Conservation (phyloP, 2,329 filamentous ascomycete genomes). For the Alternaria arborescens region DNA sequence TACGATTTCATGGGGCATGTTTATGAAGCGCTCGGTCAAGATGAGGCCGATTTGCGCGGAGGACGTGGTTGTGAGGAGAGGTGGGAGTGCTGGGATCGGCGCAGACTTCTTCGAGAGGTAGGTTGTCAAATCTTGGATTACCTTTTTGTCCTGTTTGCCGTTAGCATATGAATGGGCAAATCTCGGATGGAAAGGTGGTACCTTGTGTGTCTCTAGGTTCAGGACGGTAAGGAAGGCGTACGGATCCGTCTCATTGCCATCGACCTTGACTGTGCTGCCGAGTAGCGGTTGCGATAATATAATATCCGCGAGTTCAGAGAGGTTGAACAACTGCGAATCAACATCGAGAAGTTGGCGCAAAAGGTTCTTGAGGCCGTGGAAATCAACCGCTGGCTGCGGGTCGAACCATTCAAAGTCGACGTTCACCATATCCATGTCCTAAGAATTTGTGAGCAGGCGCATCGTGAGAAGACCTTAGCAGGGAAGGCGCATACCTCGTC, state of each 20-base stretch:
- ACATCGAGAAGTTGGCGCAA: slow-evolving; percentile 91
- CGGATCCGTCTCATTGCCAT: slow-evolving; percentile 89
- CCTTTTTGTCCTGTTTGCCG: slow-evolving; percentile 67
- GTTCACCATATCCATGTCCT: slow-evolving; percentile 92
- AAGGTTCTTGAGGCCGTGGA: slow-evolving; percentile 91
- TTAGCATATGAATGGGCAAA: slow-evolving; percentile 1
- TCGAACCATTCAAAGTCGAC: slow-evolving; percentile 99
- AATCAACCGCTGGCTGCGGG: slow-evolving; percentile 86
- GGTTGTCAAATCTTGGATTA: slow-evolving; percentile 72
- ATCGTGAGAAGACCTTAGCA: slow-evolving; percentile 2
- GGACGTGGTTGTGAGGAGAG: slow-evolving; percentile 49
- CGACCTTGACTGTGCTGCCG: slow-evolving; percentile 96
- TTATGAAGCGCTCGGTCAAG: slow-evolving; percentile 92
- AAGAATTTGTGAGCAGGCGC: slow-evolving; percentile 20
- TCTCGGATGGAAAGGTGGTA: slow-evolving; percentile 31
- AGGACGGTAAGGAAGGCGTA: slow-evolving; percentile 92
- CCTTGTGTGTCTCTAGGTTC: slow-evolving; percentile 78
- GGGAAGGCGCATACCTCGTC: slow-evolving; percentile 43
- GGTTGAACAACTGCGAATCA: slow-evolving; percentile 84
- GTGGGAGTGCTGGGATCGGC: slow-evolving; percentile 59
- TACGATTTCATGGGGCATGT: slow-evolving; percentile 92
- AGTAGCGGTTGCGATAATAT: slow-evolving; percentile 87
- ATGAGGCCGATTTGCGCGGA: slow-evolving; percentile 76
- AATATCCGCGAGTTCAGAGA: slow-evolving; percentile 85
- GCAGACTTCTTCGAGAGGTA: slow-evolving; percentile 70